Evolutionary conservation across 805 yeast species (phyloP), one percentile per base, ranked within the genome.

Genomic region (Kuraishia ogatae): DNA sequence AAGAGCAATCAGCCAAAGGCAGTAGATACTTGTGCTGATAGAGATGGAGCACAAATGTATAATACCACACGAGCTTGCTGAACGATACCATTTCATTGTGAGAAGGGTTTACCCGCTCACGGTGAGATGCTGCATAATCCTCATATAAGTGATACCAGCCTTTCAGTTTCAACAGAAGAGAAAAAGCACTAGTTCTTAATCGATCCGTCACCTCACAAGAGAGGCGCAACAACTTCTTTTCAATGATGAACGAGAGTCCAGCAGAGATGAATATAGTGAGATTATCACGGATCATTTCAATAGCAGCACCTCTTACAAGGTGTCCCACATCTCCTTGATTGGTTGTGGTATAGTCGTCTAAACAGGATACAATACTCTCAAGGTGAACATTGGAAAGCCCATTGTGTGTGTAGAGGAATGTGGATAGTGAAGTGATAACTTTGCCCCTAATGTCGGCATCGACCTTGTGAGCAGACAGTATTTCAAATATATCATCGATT

Each of bases 301-400:
- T 64, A 1, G 84, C 72, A 0, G 84, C 76, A 1, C 64, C 59
- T 51, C 98, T 71, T 1, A 90, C 79, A 61, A 82, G 78, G 51
- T 89, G 81, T 1, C 98, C 98, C n/a, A 91, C 92, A 70, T 92
- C 98, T 10, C 98, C 98, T 63, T 89, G 87, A 26, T 81, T 81
- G 0, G 93, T 87, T 1, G 79, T 71, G 0, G 96, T 81, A 65
- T 91, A 90, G 62, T 92, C 97, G 58, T 85, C 84, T 15, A 93
- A 67, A 39, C 81, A 78, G 1, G 58, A 59, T 1, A 77, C 49
- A 3, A 76, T 50, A 24, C 58, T 54, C 48, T 65, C 56, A 1
- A 62, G 56, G 10, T 61, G 48, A 35, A 17, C 43, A 3, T 8
- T 35, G 43, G 43, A 8, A 3, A 35, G n/a, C n/a, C n/a, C 6